Evolutionary conservation across 331 rosid species (phyloP), one percentile per base, ranked within the genome.

Genomic region (Prunus yedoensis): DNA sequence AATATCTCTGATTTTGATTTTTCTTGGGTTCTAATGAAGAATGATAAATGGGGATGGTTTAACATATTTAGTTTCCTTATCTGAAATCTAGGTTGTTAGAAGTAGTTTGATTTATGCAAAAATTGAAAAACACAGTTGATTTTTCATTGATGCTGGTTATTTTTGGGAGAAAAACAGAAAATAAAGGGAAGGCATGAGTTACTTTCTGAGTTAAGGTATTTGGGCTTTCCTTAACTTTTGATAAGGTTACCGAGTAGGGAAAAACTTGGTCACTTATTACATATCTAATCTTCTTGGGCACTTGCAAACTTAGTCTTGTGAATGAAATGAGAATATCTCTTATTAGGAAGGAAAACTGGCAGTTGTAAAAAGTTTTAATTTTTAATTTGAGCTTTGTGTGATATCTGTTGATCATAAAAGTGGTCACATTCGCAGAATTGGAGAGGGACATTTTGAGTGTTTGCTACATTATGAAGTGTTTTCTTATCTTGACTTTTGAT

Each of bases 401-500:
- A 30, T 70, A 20, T 17, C 14, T 32, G 11, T 4, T 70, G 51
- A 53, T 53, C 20, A 35, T 53, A 30, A 2, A 28, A 28, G 47
- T 69, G 32, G 14, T 16, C 23, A 21, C 10, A 3, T 65, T 25
- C 60, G 28, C 47, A 18, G 68, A 45, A 46, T 78, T 78, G 43
- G 61, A 82, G 62, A 51, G 51, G 71, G 25, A 72, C 66, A 4
- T 57, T 21, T 64, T 13, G 49, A 62, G 78, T 16, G 1, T 32
- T 46, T 60, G 41, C 47, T 63, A 10, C 64, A 54, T 46, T 53
- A 25, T 25, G 57, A 23, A 25, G 60, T 50, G 10, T 25, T 12
- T 47, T 51, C 13, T 75, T 68, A 54, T 12, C 54, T n/a, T 68
- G 16, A 56, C 50, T 77, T 70, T 73, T 27, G 52, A 61, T 74